These are phyloP conservation scores for Sarocladiaceae sp. DNA, from an alignment of 2,329 filamentous ascomycete genomes.

Conservation along the genomic window DNA sequence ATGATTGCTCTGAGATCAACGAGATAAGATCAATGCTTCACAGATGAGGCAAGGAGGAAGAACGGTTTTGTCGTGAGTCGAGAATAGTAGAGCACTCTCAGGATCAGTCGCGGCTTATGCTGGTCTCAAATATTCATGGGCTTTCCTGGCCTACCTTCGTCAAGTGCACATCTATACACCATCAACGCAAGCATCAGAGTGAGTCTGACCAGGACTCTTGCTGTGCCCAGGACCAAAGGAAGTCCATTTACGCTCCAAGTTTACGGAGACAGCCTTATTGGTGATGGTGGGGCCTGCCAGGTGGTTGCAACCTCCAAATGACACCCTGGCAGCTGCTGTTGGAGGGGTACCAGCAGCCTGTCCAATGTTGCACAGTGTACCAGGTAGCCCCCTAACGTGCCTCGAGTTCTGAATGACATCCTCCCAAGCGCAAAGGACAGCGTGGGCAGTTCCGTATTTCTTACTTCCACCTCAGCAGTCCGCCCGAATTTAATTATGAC, in stretches of 20 bases:
- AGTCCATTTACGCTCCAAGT: too few species aligned
- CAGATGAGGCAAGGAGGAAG: too few species aligned
- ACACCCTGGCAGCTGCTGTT: conserved; percentile 3
- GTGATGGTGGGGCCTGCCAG: conserved; percentile 19
- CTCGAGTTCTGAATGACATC: conserved; percentile 3
- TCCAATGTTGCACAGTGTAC: background rate
- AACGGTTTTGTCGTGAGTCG: conserved; percentile 16
- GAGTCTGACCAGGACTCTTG: too few species aligned
- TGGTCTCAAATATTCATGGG: too few species aligned
- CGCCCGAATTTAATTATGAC: background rate
- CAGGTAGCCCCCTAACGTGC: conserved; percentile 16
- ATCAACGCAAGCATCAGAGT: too few species aligned
- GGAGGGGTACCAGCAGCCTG: background rate
- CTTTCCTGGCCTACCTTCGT: too few species aligned
- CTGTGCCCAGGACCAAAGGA: too few species aligned
- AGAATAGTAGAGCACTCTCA: too few species aligned
- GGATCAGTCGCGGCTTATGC: too few species aligned
- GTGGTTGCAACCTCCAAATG: background rate
- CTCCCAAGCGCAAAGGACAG: conserved; percentile 17
- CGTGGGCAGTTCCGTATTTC: conserved; percentile 15
- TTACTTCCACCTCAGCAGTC: background rate
- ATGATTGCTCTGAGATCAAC: background rate
- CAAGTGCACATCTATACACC: too few species aligned
- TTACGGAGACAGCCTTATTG: conserved; percentile 11
- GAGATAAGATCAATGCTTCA: background rate